A percentile compares a stretch with the other conserved stretches of the same genome.
phyloP scores from a whole-genome alignment of 2,329 filamentous ascomycete species.

The Penicillium sp. region DNA sequence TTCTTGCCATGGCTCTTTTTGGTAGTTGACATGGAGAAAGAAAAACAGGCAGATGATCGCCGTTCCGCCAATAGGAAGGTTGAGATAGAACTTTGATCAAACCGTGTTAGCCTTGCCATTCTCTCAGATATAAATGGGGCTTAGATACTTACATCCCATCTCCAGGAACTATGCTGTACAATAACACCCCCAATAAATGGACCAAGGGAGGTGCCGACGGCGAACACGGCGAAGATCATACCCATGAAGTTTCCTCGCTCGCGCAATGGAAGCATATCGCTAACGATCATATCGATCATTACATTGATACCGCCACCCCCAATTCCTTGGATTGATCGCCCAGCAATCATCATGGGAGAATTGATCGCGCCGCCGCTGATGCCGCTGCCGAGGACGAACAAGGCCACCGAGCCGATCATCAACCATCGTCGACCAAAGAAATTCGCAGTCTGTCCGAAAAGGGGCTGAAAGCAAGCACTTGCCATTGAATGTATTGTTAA shows the following conservation, averaged over 20 bases:
- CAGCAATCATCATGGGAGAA: neutral
- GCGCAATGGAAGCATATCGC: neutral
- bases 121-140: neutral
- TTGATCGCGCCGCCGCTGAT: neutral
- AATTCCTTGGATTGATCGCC: neutral
- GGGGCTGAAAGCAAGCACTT: neutral
- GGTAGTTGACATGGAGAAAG: neutral
- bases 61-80: neutral
- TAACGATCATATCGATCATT: neutral
- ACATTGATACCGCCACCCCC: neutral
- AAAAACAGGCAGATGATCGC: neutral
- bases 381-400: neutral
- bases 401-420: neutral
- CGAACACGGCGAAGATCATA: neutral
- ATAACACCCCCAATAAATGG: neutral
- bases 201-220: neutral
- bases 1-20: neutral
- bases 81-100: slow-evolving; percentile 1
- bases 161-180: neutral
- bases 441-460: neutral
- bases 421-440: neutral
- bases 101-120: neutral
- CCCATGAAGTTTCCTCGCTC: neutral
- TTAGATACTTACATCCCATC: neutral
- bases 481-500: neutral